A percentile compares a stretch with the other conserved stretches of the same genome.
phyloP scores from a whole-genome alignment of 371 early-diverging fungal species.

The Circinella minor region DNA sequence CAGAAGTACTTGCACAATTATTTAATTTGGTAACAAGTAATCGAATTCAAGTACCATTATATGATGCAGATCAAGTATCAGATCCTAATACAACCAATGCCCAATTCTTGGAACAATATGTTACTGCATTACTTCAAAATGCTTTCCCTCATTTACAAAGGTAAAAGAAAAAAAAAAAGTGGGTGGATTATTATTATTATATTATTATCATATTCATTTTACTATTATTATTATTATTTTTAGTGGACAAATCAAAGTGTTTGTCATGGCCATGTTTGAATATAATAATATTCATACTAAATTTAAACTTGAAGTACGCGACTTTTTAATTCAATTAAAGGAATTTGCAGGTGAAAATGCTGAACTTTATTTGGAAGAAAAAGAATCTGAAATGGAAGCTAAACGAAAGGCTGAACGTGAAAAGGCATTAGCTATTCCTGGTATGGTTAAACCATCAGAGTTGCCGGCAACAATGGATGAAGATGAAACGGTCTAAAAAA shows the following conservation, averaged over 20 bases:
- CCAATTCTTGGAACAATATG: conserved; percentile 80
- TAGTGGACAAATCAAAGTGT: conserved; percentile 84
- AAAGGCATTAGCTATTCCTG: conserved; percentile 90
- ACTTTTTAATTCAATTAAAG: conserved; percentile 96
- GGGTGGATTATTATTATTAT: no score
- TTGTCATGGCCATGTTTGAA: conserved; percentile 88
- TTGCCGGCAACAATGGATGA: conserved; percentile 72
- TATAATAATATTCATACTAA: conserved; percentile 74
- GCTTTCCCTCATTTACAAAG: conserved; percentile 94
- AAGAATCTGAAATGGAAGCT: conserved; percentile 84
- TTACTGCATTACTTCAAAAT: conserved; percentile 76
- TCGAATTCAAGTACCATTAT: conserved; percentile 83
- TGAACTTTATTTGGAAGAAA: conserved; percentile 91
- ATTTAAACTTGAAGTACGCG: conserved; percentile 94
- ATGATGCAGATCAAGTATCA: conserved; percentile 68
- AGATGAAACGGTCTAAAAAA: conserved; percentile 54
- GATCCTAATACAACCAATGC: conserved; percentile 81
- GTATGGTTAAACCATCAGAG: conserved; percentile 96
- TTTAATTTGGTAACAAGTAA: conserved; percentile 84
- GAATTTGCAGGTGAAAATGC: conserved; percentile 93
- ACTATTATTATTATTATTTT: not conserved
- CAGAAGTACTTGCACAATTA: conserved; percentile 86
- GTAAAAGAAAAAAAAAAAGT: no score
- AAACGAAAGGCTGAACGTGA: conserved; percentile 84
- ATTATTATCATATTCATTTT: not conserved